Conservation (phyloP, 371 early-diverging fungal genomes). For the Actinomucor elegans region DNA sequence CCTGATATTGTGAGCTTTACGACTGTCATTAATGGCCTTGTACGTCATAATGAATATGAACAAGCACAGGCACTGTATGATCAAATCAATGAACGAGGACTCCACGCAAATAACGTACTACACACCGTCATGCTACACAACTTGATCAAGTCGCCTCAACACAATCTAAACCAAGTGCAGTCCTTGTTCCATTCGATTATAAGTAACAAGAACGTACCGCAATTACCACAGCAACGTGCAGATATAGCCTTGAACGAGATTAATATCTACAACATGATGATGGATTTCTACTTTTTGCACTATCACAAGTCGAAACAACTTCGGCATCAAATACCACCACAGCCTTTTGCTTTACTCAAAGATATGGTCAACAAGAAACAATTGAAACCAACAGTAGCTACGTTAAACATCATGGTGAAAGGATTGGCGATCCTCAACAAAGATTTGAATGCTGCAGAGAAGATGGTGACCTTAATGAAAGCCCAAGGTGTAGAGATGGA, state of each 20-base stretch:
- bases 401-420: constrained; percentile 45
- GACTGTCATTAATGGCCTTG: constrained; percentile 38
- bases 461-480: constrained; percentile 22
- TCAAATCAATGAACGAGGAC: constrained; percentile 15
- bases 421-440: constrained; percentile 33
- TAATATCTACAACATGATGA: constrained; percentile 42
- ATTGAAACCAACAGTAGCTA: constrained; percentile 22
- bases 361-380: constrained; percentile 23
- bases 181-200: constrained; percentile 24
- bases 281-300: constrained; percentile 42
- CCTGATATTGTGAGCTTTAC: constrained; percentile 47
- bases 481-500: constrained; percentile 19
- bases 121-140: constrained; percentile 35
- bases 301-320: constrained; percentile 17
- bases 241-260: constrained; percentile 12
- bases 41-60: constrained; percentile 16
- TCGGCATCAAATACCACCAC: constrained; percentile 9
- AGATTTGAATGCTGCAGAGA: constrained; percentile 33
- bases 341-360: constrained; percentile 21
- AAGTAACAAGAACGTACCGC: constrained; percentile 4
- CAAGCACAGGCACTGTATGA: constrained; percentile 22
- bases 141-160: constrained; percentile 15
- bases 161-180: constrained; percentile 1
- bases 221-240: constrained; percentile 4
- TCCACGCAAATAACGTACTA: constrained; percentile 23